These are phyloP conservation scores for Kodamaea alishanica DNA, from an alignment of 1,139 yeast genomes.

Conservation along the genomic window DNA sequence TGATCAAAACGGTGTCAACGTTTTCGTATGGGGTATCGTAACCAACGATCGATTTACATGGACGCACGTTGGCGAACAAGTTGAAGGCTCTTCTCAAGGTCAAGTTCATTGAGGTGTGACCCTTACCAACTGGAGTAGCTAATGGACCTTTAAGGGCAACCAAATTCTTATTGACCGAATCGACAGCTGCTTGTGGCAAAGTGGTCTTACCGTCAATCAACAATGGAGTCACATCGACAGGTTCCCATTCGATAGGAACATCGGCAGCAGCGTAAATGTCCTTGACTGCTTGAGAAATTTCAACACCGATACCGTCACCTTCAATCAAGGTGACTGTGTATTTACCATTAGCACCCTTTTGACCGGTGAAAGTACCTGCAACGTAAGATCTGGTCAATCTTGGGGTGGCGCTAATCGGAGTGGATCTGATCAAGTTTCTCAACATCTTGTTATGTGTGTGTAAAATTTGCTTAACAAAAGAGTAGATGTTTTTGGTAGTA, in stretches of 20 bases:
- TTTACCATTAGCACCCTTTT: slow-evolving; percentile 55
- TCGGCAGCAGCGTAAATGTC: slow-evolving; percentile 88
- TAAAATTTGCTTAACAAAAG: slow-evolving; percentile 7
- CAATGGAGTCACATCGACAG: slow-evolving; percentile 92
- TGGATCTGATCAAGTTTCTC: slow-evolving; percentile 39
- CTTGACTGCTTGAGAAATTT: slow-evolving; percentile 90
- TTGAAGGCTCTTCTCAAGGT: slow-evolving; percentile 96
- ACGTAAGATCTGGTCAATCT: slow-evolving; percentile 45
- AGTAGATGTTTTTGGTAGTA: slow-evolving; percentile 4
- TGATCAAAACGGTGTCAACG: slow-evolving; percentile 92
- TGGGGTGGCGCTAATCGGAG: slow-evolving; percentile 27
- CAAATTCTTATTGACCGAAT: slow-evolving; percentile 85
- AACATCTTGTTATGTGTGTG: slow-evolving; percentile 29
- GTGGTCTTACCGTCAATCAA: slow-evolving; percentile 92
- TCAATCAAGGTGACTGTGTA: slow-evolving; percentile 93
- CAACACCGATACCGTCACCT: slow-evolving; percentile 98
- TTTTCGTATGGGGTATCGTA: slow-evolving; percentile 91
- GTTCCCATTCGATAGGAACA: slow-evolving; percentile 96
- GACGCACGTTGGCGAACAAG: slow-evolving; percentile 95
- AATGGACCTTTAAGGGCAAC: slow-evolving; percentile 97
- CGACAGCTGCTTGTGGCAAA: slow-evolving; percentile 88
- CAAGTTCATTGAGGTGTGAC: slow-evolving; percentile 95
- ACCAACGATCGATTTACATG: slow-evolving; percentile 90
- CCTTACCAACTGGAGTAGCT: slow-evolving; percentile 98
- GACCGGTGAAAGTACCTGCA: slow-evolving; percentile 51